These are phyloP conservation scores for Anisogramma anomala DNA, from an alignment of 2,329 filamentous ascomycete genomes.

Conservation along the genomic window DNA sequence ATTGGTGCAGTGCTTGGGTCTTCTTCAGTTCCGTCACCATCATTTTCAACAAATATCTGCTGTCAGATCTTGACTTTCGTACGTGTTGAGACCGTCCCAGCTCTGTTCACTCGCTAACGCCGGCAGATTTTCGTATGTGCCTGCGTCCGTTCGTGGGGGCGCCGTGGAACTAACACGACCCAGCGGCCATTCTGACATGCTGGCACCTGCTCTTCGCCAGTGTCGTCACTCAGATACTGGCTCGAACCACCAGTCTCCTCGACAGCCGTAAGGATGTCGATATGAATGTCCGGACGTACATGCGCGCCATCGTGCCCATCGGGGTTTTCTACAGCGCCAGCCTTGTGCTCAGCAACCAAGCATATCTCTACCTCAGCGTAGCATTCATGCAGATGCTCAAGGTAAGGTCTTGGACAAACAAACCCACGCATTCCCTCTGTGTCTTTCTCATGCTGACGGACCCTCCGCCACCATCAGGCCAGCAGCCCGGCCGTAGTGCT, in stretches of 20 bases:
- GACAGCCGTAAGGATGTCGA: constrained; percentile 89
- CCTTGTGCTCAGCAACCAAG: constrained; percentile 87
- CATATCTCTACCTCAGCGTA: constrained; percentile 85
- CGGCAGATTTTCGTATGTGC: not conserved
- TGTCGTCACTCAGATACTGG: constrained; percentile 80
- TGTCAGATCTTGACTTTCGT: not conserved
- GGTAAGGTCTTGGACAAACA: constrained; percentile 31
- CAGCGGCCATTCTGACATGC: constrained; percentile 57
- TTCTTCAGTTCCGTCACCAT: not conserved
- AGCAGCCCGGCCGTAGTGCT: constrained; percentile 57
- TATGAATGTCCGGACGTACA: constrained; percentile 85
- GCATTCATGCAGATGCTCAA: constrained; percentile 99
- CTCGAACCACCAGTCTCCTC: constrained; percentile 73
- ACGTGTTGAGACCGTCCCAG: not conserved
- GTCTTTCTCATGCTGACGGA: not conserved
- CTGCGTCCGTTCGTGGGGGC: not conserved
- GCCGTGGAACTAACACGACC: not conserved
- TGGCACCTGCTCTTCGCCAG: constrained; percentile 92
- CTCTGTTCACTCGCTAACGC: not conserved
- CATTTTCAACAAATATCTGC: not conserved
- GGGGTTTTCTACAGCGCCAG: constrained; percentile 87
- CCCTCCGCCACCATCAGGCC: constrained; percentile 28
- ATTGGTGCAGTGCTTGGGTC: not conserved
- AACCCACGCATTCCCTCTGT: not conserved
- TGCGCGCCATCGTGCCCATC: constrained; percentile 85